A percentile compares a stretch with the other conserved stretches of the same genome.
These are phyloP conservation scores for Tolypocladium endophyticum DNA, from an alignment of 2,329 filamentous ascomycete species.

Conservation along the genomic window DNA sequence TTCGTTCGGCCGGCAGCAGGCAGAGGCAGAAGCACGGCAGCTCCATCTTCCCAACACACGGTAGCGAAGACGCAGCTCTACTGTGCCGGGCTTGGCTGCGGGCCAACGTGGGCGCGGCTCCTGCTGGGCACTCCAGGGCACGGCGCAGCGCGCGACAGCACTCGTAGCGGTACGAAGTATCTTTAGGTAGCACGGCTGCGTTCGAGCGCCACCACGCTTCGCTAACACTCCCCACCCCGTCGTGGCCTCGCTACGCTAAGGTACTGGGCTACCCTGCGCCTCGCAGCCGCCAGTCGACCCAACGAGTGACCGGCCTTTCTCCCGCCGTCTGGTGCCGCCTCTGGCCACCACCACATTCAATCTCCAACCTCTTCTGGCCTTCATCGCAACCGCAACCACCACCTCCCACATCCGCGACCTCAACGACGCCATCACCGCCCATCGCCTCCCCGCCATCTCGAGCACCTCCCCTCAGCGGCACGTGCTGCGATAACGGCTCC, in stretches of 20 bases:
- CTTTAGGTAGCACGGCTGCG: not conserved
- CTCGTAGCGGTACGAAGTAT: not conserved
- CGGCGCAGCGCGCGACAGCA: not conserved
- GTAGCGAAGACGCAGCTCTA: not conserved
- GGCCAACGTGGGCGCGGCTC: not conserved
- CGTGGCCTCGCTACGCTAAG: not conserved
- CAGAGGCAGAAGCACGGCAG: no score
- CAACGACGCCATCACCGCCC: not conserved
- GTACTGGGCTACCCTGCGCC: not conserved
- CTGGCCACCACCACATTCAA: not conserved
- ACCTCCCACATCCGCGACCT: slow-evolving; percentile 2
- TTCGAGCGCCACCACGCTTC: not conserved
- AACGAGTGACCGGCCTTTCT: not conserved
- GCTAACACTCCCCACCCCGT: not conserved
- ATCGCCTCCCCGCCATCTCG: slow-evolving; percentile 2
- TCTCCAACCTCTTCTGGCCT: not conserved
- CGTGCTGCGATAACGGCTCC: slow-evolving; percentile 12
- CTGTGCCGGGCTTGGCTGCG: not conserved
- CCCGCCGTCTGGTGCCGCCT: not conserved
- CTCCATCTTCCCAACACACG: not conserved
- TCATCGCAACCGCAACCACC: not conserved
- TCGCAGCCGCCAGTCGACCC: not conserved
- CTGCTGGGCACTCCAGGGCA: not conserved
- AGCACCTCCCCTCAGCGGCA: slow-evolving; percentile 7
- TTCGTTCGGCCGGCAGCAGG: no score